phyloP scores from a whole-genome alignment of 2,329 filamentous ascomycete species.

The Trichoderma semiorbis region DNA sequence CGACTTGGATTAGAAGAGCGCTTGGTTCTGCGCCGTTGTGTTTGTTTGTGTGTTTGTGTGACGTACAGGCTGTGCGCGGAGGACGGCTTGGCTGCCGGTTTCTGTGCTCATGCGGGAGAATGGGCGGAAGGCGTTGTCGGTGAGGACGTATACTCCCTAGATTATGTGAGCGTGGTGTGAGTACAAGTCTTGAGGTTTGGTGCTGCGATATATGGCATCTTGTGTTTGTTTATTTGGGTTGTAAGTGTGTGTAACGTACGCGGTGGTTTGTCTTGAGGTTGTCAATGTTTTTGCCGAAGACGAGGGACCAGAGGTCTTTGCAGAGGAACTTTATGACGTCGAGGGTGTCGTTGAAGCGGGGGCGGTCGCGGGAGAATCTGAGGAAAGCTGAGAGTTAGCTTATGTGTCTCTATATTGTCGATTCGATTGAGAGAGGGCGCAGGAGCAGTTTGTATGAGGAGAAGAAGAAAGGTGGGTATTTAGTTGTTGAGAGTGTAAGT shows the following conservation, averaged over 20 bases:
- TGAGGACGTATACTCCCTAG: constrained; percentile 91
- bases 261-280: constrained; percentile 98
- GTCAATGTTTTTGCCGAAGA: constrained; percentile 96
- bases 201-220: background rate
- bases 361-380: constrained; percentile 77
- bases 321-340: constrained; percentile 98
- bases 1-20: background rate
- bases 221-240: background rate
- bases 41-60: background rate
- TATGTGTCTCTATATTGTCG: background rate
- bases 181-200: background rate
- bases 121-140: constrained; percentile 86
- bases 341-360: constrained; percentile 85
- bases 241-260: constrained; percentile 41
- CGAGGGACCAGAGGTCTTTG: constrained; percentile 93
- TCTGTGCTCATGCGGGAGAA: constrained; percentile 87
- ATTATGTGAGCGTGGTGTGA: background rate
- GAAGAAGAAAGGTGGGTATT: background rate
- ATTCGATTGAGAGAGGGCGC: constrained; percentile 10
- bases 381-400: background rate
- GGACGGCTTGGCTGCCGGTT: constrained; percentile 66
- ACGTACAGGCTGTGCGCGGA: constrained; percentile 74
- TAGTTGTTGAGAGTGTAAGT: constrained; percentile 8
- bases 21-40: no score
- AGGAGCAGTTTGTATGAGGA: background rate